Conservation (phyloP, 192 early-diverging fungal species). For the Coemansia guatemalensis region DNA sequence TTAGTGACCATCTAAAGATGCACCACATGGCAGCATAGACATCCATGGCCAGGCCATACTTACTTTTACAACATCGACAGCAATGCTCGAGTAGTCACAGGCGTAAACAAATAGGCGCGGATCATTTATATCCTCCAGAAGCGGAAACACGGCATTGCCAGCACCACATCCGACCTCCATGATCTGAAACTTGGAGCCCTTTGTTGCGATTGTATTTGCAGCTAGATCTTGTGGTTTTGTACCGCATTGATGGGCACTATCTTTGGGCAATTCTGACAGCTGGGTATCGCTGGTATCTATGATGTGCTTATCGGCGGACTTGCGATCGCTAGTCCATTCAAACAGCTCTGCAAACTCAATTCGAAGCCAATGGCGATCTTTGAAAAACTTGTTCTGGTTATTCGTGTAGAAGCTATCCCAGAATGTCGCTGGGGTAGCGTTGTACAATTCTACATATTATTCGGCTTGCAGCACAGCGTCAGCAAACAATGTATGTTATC, state of each 20-base stretch:
- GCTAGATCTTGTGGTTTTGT: not conserved
- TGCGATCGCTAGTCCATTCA: conserved; percentile 40
- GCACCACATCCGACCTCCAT: conserved; percentile 84
- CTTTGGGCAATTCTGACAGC: not conserved
- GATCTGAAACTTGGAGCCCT: conserved; percentile 50
- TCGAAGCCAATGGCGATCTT: conserved; percentile 94
- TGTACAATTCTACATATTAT: conserved; percentile 48
- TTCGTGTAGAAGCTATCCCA: conserved; percentile 79
- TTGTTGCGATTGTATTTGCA: not conserved
- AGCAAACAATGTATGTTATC: not conserved
- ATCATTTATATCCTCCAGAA: conserved; percentile 60
- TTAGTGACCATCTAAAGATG: not conserved
- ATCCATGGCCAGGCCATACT: conserved; percentile 7
- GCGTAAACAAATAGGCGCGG: conserved; percentile 70
- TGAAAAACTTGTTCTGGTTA: conserved; percentile 89
- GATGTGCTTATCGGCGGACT: conserved; percentile 10
- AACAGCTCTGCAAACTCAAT: conserved; percentile 92
- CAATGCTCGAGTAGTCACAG: conserved; percentile 70
- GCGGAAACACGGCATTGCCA: conserved; percentile 75
- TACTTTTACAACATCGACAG: conserved; percentile 75
- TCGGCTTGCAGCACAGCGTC: not conserved
- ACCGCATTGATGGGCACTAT: not conserved
- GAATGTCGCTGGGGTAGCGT: conserved; percentile 57
- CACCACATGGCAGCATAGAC: not conserved
- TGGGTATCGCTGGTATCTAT: not conserved